Evolutionary conservation across 2,329 filamentous ascomycete species (phyloP).

Genomic region (Xylariales sp.): DNA sequence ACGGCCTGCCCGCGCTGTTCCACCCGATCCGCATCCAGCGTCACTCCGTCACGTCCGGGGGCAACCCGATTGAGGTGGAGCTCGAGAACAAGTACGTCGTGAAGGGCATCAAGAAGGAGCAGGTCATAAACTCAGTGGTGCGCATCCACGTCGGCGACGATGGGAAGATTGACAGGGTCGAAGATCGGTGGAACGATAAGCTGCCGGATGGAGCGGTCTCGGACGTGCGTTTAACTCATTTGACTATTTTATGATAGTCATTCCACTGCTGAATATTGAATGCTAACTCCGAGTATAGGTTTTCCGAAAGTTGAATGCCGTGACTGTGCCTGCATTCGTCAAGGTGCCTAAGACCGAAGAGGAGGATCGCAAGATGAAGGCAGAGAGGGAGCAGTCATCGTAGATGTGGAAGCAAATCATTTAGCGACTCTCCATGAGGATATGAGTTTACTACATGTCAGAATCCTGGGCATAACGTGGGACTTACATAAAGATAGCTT

Average conservation of each 20-base stretch:
- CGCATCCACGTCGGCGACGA: constrained; percentile 25
- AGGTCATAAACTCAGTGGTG: constrained; percentile 26
- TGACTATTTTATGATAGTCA: constrained; percentile 11
- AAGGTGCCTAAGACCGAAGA: constrained; percentile 30
- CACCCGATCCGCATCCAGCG: constrained; percentile 50
- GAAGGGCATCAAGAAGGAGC: constrained; percentile 25
- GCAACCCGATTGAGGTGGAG: constrained; percentile 57
- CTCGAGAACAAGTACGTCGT: constrained; percentile 31
- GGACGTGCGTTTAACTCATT: constrained; percentile 22
- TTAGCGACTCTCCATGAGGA: too few relatives aligned
- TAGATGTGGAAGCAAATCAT: too few relatives aligned
- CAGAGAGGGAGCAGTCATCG: constrained; percentile 24
- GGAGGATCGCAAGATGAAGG: constrained; percentile 27
- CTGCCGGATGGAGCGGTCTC: constrained; percentile 27
- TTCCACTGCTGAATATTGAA: not conserved
- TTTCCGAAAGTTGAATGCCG: constrained; percentile 30
- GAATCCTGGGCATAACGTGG: too few relatives aligned
- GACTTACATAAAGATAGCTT: too few relatives aligned
- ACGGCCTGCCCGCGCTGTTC: constrained; percentile 56
- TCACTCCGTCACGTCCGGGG: constrained; percentile 47
- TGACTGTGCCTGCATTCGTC: constrained; percentile 26
- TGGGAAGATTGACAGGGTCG: constrained; percentile 29
- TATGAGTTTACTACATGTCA: too few relatives aligned
- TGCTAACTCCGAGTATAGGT: constrained; percentile 17
- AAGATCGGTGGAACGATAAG: constrained; percentile 31